These are phyloP conservation scores for Kodamaea kaohsiungensis DNA, from an alignment of 805 yeast species.

Conservation along the genomic window DNA sequence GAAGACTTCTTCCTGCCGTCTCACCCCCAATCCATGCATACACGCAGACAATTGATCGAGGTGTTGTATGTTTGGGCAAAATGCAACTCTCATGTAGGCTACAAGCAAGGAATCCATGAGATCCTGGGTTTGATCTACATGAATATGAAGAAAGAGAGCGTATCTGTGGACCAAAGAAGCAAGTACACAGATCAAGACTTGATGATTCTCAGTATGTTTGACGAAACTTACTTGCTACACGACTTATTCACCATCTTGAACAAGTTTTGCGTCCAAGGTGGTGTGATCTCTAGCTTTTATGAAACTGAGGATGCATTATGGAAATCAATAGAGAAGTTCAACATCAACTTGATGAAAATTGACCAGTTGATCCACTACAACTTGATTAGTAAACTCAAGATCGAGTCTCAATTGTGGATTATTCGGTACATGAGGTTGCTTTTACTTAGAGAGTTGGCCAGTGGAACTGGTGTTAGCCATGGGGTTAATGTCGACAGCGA, in stretches of 20 bases:
- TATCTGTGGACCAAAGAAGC: slow-evolving; percentile 14
- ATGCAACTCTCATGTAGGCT: slow-evolving; percentile 46
- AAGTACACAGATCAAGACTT: slow-evolving; percentile 27
- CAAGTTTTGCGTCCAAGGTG: slow-evolving; percentile 42
- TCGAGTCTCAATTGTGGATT: slow-evolving; percentile 56
- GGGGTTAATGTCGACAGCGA: slow-evolving; percentile 16
- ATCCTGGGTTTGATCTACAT: slow-evolving; percentile 49
- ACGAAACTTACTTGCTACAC: slow-evolving; percentile 36
- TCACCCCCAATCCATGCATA: slow-evolving; percentile 15
- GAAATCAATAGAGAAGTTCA: slow-evolving; percentile 49
- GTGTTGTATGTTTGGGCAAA: slow-evolving; percentile 52
- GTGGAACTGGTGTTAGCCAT: neutral
- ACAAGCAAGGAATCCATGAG: slow-evolving; percentile 56
- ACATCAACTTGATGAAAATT: slow-evolving; percentile 47
- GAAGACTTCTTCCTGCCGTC: slow-evolving; percentile 30
- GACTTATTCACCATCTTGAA: slow-evolving; percentile 48
- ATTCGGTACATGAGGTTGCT: slow-evolving; percentile 52
- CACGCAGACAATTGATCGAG: slow-evolving; percentile 38
- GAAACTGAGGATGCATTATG: slow-evolving; percentile 44
- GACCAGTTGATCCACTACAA: slow-evolving; percentile 50
- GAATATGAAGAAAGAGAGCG: slow-evolving; percentile 38
- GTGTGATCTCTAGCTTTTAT: slow-evolving; percentile 33
- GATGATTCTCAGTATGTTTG: slow-evolving; percentile 40
- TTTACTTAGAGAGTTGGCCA: slow-evolving; percentile 49
- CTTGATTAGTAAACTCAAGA: slow-evolving; percentile 41